Evolutionary conservation across 2,329 filamentous ascomycete genomes (phyloP).

Genomic region (Colletotrichum orchidophilum): DNA sequence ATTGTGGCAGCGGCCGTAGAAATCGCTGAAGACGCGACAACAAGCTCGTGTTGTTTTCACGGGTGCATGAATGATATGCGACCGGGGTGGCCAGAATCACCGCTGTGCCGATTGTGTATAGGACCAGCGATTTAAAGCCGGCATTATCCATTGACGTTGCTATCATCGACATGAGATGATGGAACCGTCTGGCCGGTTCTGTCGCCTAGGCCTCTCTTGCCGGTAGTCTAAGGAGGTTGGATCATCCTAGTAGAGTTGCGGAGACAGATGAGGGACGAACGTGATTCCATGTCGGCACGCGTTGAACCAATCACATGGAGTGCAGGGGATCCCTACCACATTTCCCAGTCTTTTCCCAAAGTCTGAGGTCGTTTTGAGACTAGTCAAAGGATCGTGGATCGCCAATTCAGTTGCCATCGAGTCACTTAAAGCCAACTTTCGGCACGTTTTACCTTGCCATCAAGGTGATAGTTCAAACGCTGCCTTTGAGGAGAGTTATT

Average conservation of each 20-base stretch:
- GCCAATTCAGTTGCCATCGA: neutral
- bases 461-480: neutral
- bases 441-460: no score
- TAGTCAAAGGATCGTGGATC: neutral
- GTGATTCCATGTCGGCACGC: neutral
- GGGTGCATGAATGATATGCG: neutral
- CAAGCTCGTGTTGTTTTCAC: neutral
- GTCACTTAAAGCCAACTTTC: no score
- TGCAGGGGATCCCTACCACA: neutral
- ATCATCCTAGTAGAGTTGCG: neutral
- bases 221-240: neutral
- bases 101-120: neutral
- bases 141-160: neutral
- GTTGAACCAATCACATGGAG: neutral
- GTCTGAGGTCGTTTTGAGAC: neutral
- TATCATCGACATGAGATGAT: neutral
- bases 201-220: neutral
- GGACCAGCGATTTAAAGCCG: neutral
- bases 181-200: neutral
- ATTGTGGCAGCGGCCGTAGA: neutral
- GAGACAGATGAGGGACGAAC: slow-evolving; percentile 1
- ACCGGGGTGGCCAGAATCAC: neutral
- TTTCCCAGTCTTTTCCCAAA: neutral
- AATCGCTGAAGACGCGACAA: neutral
- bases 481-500: neutral